These are phyloP conservation scores for Fistulinella prunicolor DNA, from an alignment of 768 basidiomycete species.

Conservation along the genomic window DNA sequence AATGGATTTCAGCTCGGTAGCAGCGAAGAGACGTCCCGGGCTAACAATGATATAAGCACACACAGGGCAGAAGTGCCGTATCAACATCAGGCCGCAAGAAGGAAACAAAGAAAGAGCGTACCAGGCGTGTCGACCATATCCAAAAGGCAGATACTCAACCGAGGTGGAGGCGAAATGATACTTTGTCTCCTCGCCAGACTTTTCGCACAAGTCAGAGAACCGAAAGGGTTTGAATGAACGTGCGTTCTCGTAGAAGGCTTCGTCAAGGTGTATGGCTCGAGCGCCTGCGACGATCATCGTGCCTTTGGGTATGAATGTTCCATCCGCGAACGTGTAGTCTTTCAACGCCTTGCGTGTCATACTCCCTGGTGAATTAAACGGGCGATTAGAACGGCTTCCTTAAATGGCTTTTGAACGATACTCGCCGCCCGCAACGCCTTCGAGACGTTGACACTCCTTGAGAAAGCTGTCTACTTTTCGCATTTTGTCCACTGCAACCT, in stretches of 20 bases:
- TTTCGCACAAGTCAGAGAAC: slow-evolving; percentile 24
- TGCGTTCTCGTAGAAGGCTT: slow-evolving; percentile 30
- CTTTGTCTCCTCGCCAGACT: slow-evolving; percentile 29
- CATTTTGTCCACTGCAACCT: background rate
- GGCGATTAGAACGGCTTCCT: no score
- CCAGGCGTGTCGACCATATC: no score
- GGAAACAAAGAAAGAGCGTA: background rate
- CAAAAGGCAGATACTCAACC: slow-evolving; percentile 36
- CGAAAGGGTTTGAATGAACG: no score
- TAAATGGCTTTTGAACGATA: no score
- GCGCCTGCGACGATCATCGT: slow-evolving; percentile 21
- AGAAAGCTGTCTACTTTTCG: background rate
- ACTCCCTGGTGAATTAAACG: no score
- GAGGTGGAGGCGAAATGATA: slow-evolving; percentile 35
- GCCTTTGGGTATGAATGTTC: slow-evolving; percentile 31
- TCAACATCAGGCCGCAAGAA: no score
- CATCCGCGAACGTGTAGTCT: slow-evolving; percentile 33
- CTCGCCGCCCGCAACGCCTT: slow-evolving; percentile 27
- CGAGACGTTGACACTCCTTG: slow-evolving; percentile 14
- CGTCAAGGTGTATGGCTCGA: slow-evolving; percentile 20
- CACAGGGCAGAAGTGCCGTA: no score
- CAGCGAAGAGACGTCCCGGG: slow-evolving; percentile 13
- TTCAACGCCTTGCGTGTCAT: slow-evolving; percentile 31
- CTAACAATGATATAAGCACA: background rate
- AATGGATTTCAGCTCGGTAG: background rate